Conservation (phyloP, 768 basidiomycete genomes). For the Lactifluus pinguis region DNA sequence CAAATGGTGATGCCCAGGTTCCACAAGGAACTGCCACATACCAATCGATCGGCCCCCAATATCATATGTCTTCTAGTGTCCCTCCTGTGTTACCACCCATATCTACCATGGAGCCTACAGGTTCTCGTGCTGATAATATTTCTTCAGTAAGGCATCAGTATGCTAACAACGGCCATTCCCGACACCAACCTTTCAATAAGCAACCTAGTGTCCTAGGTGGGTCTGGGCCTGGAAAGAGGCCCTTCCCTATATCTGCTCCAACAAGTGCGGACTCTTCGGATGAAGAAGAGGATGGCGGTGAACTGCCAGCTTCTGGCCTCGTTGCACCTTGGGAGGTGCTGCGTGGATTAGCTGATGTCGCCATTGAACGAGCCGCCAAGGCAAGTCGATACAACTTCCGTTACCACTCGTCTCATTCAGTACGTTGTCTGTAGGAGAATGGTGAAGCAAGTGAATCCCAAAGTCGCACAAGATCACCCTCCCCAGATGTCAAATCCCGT, state of each 20-base stretch:
- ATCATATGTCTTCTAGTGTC: constrained; percentile 5
- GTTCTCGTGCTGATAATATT: constrained; percentile 31
- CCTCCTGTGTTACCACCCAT: constrained; percentile 16
- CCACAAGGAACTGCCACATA: constrained; percentile 9
- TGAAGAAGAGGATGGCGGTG: constrained; percentile 77
- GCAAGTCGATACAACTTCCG: constrained; percentile 30
- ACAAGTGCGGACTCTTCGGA: constrained; percentile 79
- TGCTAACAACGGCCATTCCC: constrained; percentile 30
- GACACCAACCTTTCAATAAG: constrained; percentile 19
- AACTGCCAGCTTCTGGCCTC: constrained; percentile 70
- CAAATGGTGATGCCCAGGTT: constrained; percentile 3
- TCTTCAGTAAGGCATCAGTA: constrained; percentile 54
- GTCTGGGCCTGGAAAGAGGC: constrained; percentile 44
- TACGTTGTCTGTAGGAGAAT: constrained; percentile 47
- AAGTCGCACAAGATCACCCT: constrained; percentile 65
- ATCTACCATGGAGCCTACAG: constrained; percentile 17
- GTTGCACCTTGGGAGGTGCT: constrained; percentile 85
- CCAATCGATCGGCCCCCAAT: constrained; percentile 2
- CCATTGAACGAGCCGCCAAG: constrained; percentile 70
- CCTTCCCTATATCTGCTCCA: constrained; percentile 53
- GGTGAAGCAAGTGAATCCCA: constrained; percentile 69
- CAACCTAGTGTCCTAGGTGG: constrained; percentile 18
- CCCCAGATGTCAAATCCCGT: constrained; percentile 53
- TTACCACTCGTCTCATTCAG: background rate
- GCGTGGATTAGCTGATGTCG: constrained; percentile 72